Conservation (phyloP, 2,329 filamentous ascomycete genomes). For the Pezicula carpinea region DNA sequence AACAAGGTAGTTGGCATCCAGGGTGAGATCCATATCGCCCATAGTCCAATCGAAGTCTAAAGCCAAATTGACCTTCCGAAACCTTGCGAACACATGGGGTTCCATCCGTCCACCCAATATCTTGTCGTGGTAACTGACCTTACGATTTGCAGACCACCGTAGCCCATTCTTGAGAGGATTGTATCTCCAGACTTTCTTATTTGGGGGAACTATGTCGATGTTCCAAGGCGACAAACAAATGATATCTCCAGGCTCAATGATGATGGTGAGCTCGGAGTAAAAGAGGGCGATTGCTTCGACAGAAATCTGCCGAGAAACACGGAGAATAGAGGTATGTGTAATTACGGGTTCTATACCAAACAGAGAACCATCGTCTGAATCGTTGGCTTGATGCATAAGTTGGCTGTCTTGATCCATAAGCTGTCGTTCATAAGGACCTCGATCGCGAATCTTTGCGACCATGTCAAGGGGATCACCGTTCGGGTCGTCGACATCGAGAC, state of each 20-base stretch:
- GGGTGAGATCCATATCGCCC: slow-evolving; percentile 6
- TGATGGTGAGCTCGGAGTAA: slow-evolving; percentile 8
- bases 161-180: slow-evolving; percentile 8
- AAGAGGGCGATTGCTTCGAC: slow-evolving; percentile 11
- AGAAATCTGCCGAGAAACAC: slow-evolving; percentile 11
- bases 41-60: slow-evolving; percentile 7
- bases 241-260: slow-evolving; percentile 12
- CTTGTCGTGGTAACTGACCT: slow-evolving; percentile 4
- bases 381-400: background rate
- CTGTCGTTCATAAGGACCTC: background rate
- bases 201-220: background rate
- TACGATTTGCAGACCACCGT: background rate
- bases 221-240: slow-evolving; percentile 10
- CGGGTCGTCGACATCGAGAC: background rate
- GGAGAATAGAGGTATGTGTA: slow-evolving; percentile 8
- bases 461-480: background rate
- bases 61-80: slow-evolving; percentile 12
- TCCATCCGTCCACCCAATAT: slow-evolving; percentile 8
- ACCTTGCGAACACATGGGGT: slow-evolving; percentile 16
- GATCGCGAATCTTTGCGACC: background rate
- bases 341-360: no score
- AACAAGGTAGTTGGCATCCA: slow-evolving; percentile 9
- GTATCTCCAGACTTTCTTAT: slow-evolving; percentile 11
- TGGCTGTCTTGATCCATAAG: background rate
- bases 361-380: background rate